Evolutionary conservation across 2,329 filamentous ascomycete species (phyloP).

Genomic region (Sodiomyces alkalinus): DNA sequence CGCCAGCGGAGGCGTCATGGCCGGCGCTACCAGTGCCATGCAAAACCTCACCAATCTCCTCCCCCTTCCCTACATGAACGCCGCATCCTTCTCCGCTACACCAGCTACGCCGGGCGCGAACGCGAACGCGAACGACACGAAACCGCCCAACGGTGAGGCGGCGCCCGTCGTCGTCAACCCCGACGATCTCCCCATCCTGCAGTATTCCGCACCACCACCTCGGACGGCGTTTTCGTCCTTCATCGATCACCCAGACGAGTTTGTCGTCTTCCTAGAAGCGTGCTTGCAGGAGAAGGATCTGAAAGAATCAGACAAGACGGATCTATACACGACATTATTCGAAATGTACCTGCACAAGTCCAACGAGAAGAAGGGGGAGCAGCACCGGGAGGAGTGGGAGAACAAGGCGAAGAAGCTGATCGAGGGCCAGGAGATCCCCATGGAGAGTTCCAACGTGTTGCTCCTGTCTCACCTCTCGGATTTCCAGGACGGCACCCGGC

Average conservation of each 20-base stretch:
- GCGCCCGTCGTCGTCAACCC: conserved; percentile 34
- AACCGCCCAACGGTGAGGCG: conserved; percentile 28
- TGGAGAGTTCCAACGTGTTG: conserved; percentile 89
- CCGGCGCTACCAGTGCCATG: conserved; percentile 48
- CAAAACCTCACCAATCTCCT: conserved; percentile 76
- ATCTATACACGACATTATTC: conserved; percentile 88
- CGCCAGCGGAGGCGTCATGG: conserved; percentile 27
- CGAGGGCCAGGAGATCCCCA: conserved; percentile 63
- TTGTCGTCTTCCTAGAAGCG: conserved; percentile 83
- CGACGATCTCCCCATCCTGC: conserved; percentile 27
- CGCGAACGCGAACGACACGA: conserved; percentile 24
- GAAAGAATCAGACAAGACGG: conserved; percentile 60
- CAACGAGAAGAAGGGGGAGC: conserved; percentile 51
- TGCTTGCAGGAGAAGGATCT: conserved; percentile 59
- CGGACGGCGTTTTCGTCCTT: conserved; percentile 90
- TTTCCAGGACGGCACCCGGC: conserved; percentile 77
- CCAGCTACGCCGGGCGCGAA: conserved; percentile 28
- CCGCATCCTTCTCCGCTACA: conserved; percentile 33
- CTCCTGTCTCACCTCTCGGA: conserved; percentile 82
- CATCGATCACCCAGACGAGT: conserved; percentile 83
- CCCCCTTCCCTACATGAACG: conserved; percentile 72
- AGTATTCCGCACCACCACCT: conserved; percentile 70
- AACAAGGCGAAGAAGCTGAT: conserved; percentile 81
- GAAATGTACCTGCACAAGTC: conserved; percentile 96
- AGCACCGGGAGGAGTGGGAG: conserved; percentile 68